Conservation (phyloP, 257 asterid genomes). For the Nicotiana tomentosiformis region DNA sequence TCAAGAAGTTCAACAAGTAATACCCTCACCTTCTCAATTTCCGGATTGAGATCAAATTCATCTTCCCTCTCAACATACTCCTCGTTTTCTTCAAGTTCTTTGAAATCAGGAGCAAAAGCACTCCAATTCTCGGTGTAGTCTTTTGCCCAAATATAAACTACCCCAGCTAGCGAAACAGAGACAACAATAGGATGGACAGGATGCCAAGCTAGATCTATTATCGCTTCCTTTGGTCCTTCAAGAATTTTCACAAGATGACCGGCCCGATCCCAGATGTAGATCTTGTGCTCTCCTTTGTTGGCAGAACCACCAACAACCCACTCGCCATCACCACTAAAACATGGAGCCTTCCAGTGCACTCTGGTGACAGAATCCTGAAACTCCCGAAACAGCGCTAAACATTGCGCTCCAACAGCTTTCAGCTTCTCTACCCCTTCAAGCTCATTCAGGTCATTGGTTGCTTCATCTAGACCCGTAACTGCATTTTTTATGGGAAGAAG, state of each 20-base stretch:
- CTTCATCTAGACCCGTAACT: conserved; percentile 39
- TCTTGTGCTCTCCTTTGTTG: conserved; percentile 94
- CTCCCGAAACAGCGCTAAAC: conserved; percentile 60
- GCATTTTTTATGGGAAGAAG: conserved; percentile 67
- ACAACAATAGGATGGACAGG: conserved; percentile 81
- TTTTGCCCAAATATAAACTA: conserved; percentile 94
- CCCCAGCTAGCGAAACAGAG: conserved; percentile 80
- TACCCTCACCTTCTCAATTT: conserved; percentile 49
- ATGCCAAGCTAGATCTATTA: conserved; percentile 90
- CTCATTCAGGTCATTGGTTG: conserved; percentile 26
- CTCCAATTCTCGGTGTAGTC: conserved; percentile 97
- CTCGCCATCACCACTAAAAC: conserved; percentile 96
- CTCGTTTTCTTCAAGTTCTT: conserved; percentile 93
- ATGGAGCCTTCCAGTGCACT: conserved; percentile 94
- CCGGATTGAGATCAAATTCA: conserved; percentile 80
- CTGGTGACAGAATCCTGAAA: conserved; percentile 84
- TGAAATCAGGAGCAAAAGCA: conserved; percentile 93
- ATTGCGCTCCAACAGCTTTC: conserved; percentile 63
- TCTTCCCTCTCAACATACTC: conserved; percentile 92
- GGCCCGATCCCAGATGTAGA: conserved; percentile 90
- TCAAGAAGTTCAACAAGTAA: neutral
- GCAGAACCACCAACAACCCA: conserved; percentile 98
- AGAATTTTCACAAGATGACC: conserved; percentile 94
- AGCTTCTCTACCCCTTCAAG: conserved; percentile 54
- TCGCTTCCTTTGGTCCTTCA: conserved; percentile 92